phyloP scores from a whole-genome alignment of 2,329 filamentous ascomycete genomes.

The Hymenoscyphus fructigenus region DNA sequence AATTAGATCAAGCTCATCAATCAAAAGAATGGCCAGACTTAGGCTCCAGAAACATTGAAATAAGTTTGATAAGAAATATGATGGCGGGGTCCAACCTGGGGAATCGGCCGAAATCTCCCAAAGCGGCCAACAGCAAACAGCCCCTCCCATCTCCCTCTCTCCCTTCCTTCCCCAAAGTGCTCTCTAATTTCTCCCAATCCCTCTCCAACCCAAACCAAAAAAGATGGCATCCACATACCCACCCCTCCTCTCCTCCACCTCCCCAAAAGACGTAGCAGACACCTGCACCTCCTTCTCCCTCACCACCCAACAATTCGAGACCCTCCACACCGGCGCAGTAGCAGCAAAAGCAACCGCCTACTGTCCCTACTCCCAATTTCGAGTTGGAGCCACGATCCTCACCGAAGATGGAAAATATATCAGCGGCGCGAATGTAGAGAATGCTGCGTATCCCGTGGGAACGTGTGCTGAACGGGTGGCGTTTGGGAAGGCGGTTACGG shows the following conservation, averaged over 20 bases:
- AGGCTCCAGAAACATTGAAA: too few species aligned
- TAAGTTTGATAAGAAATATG: neutral
- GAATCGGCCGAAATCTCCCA: neutral
- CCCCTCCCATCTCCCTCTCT: neutral
- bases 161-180: neutral
- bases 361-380: conserved; percentile 71
- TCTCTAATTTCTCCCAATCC: neutral
- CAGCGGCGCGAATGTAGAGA: conserved; percentile 86
- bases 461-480: conserved; percentile 94
- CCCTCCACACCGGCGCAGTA: conserved; percentile 65
- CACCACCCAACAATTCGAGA: conserved; percentile 60
- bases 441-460: conserved; percentile 86
- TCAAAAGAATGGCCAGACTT: neutral
- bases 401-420: conserved; percentile 48
- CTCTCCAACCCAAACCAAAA: conserved; percentile 12
- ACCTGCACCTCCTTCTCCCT: conserved; percentile 49
- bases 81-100: neutral
- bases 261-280: conserved; percentile 30
- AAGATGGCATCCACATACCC: conserved; percentile 20
- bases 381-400: conserved; percentile 81
- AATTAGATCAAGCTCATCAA: neutral
- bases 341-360: conserved; percentile 79
- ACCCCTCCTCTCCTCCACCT: conserved; percentile 31
- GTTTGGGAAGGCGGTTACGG: conserved; percentile 72
- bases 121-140: neutral